Conservation (phyloP, 805 yeast species). For the Candida saitoana region DNA sequence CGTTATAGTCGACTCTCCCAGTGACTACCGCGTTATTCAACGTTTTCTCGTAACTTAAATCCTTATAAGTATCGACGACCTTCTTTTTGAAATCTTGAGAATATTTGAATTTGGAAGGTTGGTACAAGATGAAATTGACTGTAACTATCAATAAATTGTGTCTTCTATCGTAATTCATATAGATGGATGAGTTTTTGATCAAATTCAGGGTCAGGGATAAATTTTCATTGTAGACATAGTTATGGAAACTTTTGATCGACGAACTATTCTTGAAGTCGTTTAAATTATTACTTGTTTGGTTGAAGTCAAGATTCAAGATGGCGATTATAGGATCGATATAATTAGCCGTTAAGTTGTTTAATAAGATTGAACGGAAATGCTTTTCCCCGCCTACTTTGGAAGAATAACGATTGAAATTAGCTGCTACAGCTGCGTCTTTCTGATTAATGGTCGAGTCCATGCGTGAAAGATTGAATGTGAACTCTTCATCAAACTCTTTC, state of each 20-base stretch:
- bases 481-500: constrained; percentile 10
- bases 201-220: constrained; percentile 6
- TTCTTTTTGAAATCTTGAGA: constrained; percentile 9
- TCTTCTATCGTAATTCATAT: constrained; percentile 17
- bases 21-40: constrained; percentile 7
- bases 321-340: constrained; percentile 40
- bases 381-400: constrained; percentile 22
- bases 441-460: constrained; percentile 3
- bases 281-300: constrained; percentile 28
- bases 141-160: constrained; percentile 22
- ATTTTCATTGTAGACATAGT: constrained; percentile 5
- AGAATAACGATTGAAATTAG: constrained; percentile 1
- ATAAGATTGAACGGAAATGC: constrained; percentile 31
- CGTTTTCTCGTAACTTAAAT: constrained; percentile 13
- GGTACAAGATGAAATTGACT: constrained; percentile 17
- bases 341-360: constrained; percentile 31
- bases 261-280: constrained; percentile 18
- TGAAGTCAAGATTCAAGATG: constrained; percentile 20
- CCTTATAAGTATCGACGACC: constrained; percentile 10
- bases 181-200: constrained; percentile 16
- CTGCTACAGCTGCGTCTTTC: not conserved
- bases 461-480: constrained; percentile 8
- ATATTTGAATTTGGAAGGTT: constrained; percentile 8
- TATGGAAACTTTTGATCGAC: constrained; percentile 11
- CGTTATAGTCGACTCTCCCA: constrained; percentile 12